phyloP scores from a whole-genome alignment of 129 eudicot genomes.

The Daucus carota region DH1_v3.0 NC_030385.2:44992501-44993000 shows the following conservation, averaged over 20 bases:
- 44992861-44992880: not conserved
- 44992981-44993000: not conserved
- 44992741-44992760: not conserved
- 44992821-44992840: not conserved
- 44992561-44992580: conserved; percentile 98
- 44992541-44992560: conserved; percentile 91
- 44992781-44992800: not conserved
- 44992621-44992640: conserved; percentile 58
- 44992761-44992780: not conserved
- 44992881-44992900: not conserved
- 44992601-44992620: conserved; percentile 83
- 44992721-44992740: not conserved
- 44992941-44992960: not conserved
- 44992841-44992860: not conserved
- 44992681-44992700: not conserved
- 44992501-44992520: too few relatives aligned
- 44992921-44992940: not conserved
- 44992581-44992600: conserved; percentile 75
- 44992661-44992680: not conserved
- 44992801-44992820: not conserved
- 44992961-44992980: too few relatives aligned
- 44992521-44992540: conserved; percentile 99
- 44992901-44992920: not conserved
- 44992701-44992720: not conserved
- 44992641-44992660: not conserved